phyloP scores from a whole-genome alignment of 148 eudicot species.

The Fagopyrum homotropicum region DNA sequence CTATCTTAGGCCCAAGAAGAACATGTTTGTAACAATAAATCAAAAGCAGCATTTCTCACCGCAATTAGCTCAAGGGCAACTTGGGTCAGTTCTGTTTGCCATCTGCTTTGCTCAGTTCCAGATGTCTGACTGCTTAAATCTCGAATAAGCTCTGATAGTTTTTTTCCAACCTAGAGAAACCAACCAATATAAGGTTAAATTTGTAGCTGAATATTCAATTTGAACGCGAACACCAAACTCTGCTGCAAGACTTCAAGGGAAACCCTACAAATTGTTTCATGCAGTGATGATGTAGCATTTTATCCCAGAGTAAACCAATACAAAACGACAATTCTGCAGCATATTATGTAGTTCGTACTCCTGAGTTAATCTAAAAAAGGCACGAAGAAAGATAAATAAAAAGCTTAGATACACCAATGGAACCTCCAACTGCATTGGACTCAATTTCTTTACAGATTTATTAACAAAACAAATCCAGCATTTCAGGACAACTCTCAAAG shows the following conservation, averaged over 20 bases:
- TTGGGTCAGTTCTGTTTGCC: conserved; percentile 93
- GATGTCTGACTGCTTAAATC: conserved; percentile 79
- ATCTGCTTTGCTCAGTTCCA: conserved; percentile 77
- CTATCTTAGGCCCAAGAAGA: not conserved
- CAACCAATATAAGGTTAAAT: not conserved
- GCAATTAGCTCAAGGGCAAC: conserved; percentile 91
- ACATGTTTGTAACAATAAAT: not conserved
- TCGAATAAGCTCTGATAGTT: conserved; percentile 86
- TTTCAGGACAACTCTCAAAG: not conserved
- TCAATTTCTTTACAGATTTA: not conserved
- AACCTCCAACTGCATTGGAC: not conserved
- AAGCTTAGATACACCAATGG: not conserved
- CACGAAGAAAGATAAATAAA: not conserved
- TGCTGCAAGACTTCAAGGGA: not conserved
- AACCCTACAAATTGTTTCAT: not conserved
- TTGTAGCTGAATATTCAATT: not conserved
- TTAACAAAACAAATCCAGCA: not conserved
- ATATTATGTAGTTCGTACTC: not conserved
- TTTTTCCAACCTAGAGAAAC: conserved; percentile 70
- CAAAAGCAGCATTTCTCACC: conserved; percentile 34
- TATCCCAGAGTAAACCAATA: not conserved
- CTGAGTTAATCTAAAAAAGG: not conserved
- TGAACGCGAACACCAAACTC: not conserved
- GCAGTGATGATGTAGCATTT: not conserved
- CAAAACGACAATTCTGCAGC: not conserved